Conservation (phyloP, 345 rosid species). For the Aquilaria yunnanensis region DNA sequence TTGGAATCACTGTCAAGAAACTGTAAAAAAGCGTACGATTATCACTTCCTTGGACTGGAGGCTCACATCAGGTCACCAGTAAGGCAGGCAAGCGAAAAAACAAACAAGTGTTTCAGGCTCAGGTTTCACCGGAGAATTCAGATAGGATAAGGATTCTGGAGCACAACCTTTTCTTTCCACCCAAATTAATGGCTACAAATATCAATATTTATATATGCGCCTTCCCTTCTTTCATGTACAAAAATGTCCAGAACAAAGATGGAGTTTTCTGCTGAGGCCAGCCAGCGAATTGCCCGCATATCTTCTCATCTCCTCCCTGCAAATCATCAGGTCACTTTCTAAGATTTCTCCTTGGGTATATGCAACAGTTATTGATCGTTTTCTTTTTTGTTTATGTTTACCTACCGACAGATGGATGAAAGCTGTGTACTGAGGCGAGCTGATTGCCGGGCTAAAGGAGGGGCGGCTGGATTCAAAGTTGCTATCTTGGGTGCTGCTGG, state of each 20-base stretch:
- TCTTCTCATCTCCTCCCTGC: constrained; percentile 63
- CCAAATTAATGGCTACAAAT: constrained; percentile 19
- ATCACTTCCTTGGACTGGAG: too few species aligned
- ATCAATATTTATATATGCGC: constrained; percentile 8
- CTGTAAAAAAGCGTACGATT: too few species aligned
- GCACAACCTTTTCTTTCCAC: constrained; percentile 36
- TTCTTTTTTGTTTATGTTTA: not conserved
- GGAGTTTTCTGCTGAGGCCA: constrained; percentile 45
- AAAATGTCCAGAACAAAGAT: constrained; percentile 18
- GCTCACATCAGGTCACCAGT: too few species aligned
- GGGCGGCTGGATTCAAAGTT: constrained; percentile 69
- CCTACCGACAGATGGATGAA: constrained; percentile 34
- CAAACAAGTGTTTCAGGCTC: constrained; percentile 22
- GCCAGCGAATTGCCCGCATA: constrained; percentile 49
- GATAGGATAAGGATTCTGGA: constrained; percentile 47
- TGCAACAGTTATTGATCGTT: not conserved
- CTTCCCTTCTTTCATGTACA: not conserved
- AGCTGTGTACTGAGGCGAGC: constrained; percentile 32
- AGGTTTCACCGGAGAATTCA: constrained; percentile 17
- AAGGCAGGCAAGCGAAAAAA: too few species aligned
- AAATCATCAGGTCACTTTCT: constrained; percentile 38
- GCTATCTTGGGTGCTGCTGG: constrained; percentile 83
- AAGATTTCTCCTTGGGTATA: not conserved
- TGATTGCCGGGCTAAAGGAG: constrained; percentile 68
- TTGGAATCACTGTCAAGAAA: too few species aligned